These are phyloP conservation scores for Potentilla sterilis DNA, from an alignment of 306 rosid genomes.

Conservation along the genomic window DNA sequence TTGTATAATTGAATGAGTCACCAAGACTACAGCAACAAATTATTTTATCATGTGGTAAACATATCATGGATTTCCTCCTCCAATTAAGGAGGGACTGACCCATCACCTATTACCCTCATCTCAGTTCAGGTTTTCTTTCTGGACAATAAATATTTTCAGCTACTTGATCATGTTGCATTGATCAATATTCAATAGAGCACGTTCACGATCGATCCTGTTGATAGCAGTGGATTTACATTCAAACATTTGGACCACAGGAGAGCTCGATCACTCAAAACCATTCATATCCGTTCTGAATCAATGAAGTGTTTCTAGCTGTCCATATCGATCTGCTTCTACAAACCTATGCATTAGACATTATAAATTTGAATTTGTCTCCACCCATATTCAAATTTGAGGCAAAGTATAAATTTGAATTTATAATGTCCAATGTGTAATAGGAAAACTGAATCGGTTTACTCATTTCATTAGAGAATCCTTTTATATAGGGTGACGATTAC, in stretches of 20 bases:
- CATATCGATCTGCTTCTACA: background rate
- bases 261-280: background rate
- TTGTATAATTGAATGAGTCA: too few species aligned
- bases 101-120: too few species aligned
- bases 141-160: background rate
- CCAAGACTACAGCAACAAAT: too few species aligned
- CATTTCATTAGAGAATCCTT: too few species aligned
- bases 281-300: background rate
- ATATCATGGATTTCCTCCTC: too few species aligned
- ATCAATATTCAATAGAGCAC: background rate
- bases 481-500: too few species aligned
- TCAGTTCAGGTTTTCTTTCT: background rate
- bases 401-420: background rate
- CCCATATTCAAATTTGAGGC: background rate
- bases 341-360: background rate
- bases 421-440: too few species aligned
- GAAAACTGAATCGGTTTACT: too few species aligned
- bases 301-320: background rate
- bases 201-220: background rate
- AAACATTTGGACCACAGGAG: background rate
- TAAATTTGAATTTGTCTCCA: background rate
- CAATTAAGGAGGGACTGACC: too few species aligned
- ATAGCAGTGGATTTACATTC: background rate
- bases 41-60: too few species aligned
- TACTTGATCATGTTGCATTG: background rate